Evolutionary conservation across 139 green algal species (phyloP), one percentile per base, ranked within the genome.

Genomic region (Gonium pectorale): DNA sequence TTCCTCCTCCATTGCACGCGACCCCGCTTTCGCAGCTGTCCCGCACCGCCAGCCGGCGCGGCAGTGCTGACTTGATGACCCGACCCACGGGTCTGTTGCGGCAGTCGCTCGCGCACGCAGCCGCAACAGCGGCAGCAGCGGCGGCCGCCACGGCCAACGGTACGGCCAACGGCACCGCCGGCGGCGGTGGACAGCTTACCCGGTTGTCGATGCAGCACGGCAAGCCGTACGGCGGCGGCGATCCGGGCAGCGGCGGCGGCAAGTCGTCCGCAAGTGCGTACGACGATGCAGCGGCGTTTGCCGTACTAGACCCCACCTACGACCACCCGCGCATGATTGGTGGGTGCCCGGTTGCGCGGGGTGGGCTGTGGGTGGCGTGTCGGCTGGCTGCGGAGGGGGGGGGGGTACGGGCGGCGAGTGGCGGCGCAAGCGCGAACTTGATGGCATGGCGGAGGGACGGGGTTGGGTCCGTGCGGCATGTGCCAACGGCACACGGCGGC

Each of bases 311-410:
- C 38, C 54, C 54, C 19, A 59, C 17, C 41, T 52, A 69, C 38
- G 60, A 72, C n/a, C 54, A 72, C 60, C 59, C 59, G 59, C 59
- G 37, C 19, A 71, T 83, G 75, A 72, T 83, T 37, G 59, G 73
- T 69, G 38, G 5, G 73, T 11, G n/a, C n/a, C n/a, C n/a, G n/a
- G n/a, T n/a, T n/a, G n/a, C n/a, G n/a, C n/a, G n/a, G n/a, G n/a
- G n/a, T n/a, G n/a, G n/a, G n/a, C n/a, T n/a, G n/a, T n/a, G n/a
- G n/a, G n/a, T n/a, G n/a, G n/a, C n/a, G n/a, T n/a, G n/a, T n/a
- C n/a, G n/a, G n/a, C n/a, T n/a, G n/a, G n/a, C n/a, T n/a, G n/a
- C n/a, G n/a, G n/a, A n/a, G n/a, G n/a, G n/a, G n/a, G n/a, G n/a
- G n/a, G n/a, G n/a, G n/a, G n/a, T n/a, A n/a, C n/a, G n/a, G n/a